Evolutionary conservation across 345 rosid species (phyloP).

Genomic region (Gossypium anomalum): DNA sequence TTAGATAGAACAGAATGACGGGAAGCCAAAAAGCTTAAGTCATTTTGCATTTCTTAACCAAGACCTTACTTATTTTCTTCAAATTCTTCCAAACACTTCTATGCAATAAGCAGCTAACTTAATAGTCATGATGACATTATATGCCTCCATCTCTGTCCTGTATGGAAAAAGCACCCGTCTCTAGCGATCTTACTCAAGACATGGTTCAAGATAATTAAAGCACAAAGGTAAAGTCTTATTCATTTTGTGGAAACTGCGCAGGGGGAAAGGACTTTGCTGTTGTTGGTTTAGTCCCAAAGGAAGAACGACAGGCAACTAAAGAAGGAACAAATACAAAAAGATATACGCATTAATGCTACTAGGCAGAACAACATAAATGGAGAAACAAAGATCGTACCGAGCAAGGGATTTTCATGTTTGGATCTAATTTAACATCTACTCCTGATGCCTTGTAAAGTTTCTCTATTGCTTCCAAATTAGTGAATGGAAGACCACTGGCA

Average conservation of each 20-base stretch:
- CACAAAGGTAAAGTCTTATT: not conserved
- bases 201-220: not conserved
- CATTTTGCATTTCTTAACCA: slow-evolving; percentile 5
- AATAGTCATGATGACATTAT: not conserved
- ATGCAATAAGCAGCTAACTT: not conserved
- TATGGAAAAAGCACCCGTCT: not conserved
- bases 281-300: not conserved
- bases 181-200: not conserved
- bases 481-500: slow-evolving; percentile 56
- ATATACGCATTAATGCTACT: not conserved
- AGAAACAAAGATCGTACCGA: slow-evolving; percentile 40
- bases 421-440: slow-evolving; percentile 72
- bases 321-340: not conserved
- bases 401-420: slow-evolving; percentile 79
- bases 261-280: not conserved
- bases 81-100: not conserved
- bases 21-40: not conserved
- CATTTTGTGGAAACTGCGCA: not conserved
- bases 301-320: not conserved
- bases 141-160: not conserved
- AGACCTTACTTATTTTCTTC: not conserved
- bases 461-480: slow-evolving; percentile 63
- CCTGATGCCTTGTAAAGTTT: slow-evolving; percentile 67
- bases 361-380: not conserved
- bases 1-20: not conserved